Evolutionary conservation across 2,329 filamentous ascomycete genomes (phyloP).

Genomic region (Neurospora sp.): DNA sequence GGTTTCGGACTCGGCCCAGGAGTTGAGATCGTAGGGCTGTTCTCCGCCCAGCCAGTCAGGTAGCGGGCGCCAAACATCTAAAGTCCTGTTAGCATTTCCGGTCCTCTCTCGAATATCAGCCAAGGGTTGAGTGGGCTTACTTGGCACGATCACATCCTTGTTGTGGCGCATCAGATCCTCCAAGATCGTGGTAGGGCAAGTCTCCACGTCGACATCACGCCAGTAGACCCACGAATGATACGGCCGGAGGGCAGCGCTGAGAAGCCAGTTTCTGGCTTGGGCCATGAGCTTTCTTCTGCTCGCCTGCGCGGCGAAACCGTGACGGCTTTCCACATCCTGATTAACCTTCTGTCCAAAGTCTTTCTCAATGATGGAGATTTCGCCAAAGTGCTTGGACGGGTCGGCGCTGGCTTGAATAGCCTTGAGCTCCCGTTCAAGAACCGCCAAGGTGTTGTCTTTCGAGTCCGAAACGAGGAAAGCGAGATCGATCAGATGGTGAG

Average conservation of each 20-base stretch:
- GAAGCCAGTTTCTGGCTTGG: slow-evolving; percentile 90
- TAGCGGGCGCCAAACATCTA: slow-evolving; percentile 95
- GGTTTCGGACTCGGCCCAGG: slow-evolving; percentile 98
- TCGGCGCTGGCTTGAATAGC: slow-evolving; percentile 73
- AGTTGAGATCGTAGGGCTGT: slow-evolving; percentile 96
- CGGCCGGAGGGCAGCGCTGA: slow-evolving; percentile 84
- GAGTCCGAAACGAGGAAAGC: slow-evolving; percentile 97
- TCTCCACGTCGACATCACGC: slow-evolving; percentile 97
- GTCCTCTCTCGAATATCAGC: neutral
- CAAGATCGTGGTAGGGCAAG: slow-evolving; percentile 89
- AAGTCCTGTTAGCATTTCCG: slow-evolving; percentile 18
- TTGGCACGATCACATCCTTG: slow-evolving; percentile 96
- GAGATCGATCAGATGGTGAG: slow-evolving; percentile 89
- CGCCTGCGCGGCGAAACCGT: slow-evolving; percentile 94
- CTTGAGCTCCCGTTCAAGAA: slow-evolving; percentile 66
- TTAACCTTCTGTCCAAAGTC: slow-evolving; percentile 98
- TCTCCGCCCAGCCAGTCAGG: slow-evolving; percentile 98
- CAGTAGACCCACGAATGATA: slow-evolving; percentile 99
- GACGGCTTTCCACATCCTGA: slow-evolving; percentile 93
- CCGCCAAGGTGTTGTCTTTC: slow-evolving; percentile 75
- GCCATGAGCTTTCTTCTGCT: slow-evolving; percentile 94
- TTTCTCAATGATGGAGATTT: slow-evolving; percentile 97
- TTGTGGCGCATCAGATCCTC: slow-evolving; percentile 98
- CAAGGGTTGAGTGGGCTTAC: slow-evolving; percentile 46
- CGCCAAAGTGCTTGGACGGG: slow-evolving; percentile 74